Conservation (phyloP, 2,329 filamentous ascomycete genomes). For the Dactylellina haptotyla region DNA sequence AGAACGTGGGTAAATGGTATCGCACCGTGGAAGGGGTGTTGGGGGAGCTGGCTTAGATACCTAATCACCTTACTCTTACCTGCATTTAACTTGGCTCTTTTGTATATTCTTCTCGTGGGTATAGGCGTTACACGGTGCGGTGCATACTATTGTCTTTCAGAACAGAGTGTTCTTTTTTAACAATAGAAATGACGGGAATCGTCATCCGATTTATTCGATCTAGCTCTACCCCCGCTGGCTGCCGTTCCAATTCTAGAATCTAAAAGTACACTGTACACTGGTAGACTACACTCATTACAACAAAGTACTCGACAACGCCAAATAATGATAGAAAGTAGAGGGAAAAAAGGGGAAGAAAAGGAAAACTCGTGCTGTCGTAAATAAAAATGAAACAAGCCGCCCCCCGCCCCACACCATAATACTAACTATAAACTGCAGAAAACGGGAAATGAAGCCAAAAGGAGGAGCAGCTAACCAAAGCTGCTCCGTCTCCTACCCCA, state of each 20-base stretch:
- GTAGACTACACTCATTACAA: not conserved
- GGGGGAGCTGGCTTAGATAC: conserved; percentile 38
- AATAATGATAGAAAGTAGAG: no score
- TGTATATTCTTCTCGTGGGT: no score
- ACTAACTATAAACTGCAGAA: not conserved
- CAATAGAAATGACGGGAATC: no score
- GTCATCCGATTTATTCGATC: conserved; percentile 2
- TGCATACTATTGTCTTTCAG: no score
- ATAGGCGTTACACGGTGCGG: no score
- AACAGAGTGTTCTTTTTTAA: no score
- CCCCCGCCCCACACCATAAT: conserved; percentile 14
- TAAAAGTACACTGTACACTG: conserved; percentile 39
- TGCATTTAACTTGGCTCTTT: not conserved
- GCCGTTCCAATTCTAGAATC: conserved; percentile 4
- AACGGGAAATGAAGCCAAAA: not conserved
- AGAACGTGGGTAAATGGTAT: conserved; percentile 80
- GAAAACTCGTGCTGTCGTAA: not conserved
- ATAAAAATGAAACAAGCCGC: not conserved
- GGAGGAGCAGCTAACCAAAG: conserved; percentile 14
- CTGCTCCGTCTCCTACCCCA: conserved; percentile 49
- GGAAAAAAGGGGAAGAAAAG: no score
- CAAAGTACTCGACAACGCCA: conserved; percentile 6
- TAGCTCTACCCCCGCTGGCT: not conserved
- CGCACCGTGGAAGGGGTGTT: conserved; percentile 70
- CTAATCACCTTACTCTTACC: not conserved